These are phyloP conservation scores for Lachnellula cervina DNA, from an alignment of 2,329 filamentous ascomycete genomes.

Conservation along the genomic window DNA sequence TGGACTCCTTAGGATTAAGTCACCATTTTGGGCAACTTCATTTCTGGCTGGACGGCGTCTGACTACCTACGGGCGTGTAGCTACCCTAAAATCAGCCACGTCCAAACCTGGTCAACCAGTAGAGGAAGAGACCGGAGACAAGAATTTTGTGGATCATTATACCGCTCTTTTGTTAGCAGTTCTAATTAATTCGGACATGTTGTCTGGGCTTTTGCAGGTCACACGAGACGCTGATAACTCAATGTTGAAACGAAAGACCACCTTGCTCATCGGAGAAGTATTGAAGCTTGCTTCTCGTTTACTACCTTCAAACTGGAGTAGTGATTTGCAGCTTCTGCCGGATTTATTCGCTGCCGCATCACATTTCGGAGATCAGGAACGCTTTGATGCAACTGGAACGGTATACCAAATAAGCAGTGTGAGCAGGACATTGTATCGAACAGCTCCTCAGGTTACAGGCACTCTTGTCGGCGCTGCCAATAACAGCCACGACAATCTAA, in stretches of 20 bases:
- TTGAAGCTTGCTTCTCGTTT: constrained; percentile 84
- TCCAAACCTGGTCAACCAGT: constrained; percentile 48
- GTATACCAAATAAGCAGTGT: constrained; percentile 98
- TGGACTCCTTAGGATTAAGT: constrained; percentile 76
- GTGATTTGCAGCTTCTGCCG: constrained; percentile 80
- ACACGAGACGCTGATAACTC: constrained; percentile 64
- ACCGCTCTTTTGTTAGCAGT: constrained; percentile 82
- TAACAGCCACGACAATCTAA: constrained; percentile 42
- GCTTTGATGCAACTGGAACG: constrained; percentile 79
- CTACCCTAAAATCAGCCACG: constrained; percentile 64
- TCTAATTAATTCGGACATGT: constrained; percentile 74
- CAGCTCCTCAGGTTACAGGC: constrained; percentile 45
- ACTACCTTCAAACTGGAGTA: constrained; percentile 76
- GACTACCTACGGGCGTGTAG: constrained; percentile 93
- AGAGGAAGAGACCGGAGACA: constrained; percentile 63
- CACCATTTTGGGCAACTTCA: constrained; percentile 89
- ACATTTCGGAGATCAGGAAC: constrained; percentile 63
- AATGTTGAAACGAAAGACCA: constrained; percentile 79
- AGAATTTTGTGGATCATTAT: constrained; percentile 91
- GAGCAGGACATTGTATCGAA: constrained; percentile 84
- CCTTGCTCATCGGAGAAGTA: constrained; percentile 83
- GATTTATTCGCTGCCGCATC: constrained; percentile 76
- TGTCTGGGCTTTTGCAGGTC: constrained; percentile 56
- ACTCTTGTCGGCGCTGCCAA: constrained; percentile 23
- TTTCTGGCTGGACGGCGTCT: constrained; percentile 88